Evolutionary conservation across 257 asterid species (phyloP), one percentile per base, ranked within the genome.

Genomic region (Solanum medicagineum): DNA sequence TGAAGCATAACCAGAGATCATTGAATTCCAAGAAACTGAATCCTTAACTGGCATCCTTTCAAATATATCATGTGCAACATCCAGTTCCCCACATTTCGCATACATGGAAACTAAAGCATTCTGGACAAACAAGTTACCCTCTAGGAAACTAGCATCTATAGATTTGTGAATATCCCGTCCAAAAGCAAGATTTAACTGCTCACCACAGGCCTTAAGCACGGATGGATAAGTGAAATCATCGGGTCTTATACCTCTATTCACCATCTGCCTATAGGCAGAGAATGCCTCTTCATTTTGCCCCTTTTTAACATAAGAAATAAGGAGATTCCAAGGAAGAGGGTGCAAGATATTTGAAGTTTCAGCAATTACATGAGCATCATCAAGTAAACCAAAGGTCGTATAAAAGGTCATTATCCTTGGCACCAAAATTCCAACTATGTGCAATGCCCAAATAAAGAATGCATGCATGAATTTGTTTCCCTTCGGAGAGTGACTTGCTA

Each of bases 201-300:
- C 95, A n/a, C 97, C 97, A 86, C 98, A 93, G 71, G 95, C 98
- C 93, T 94, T 96, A 66, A 96, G 92, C 81, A 96, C 91, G 57
- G 97, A 93, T 32, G 99, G 98, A 87, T 92, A 96, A 55, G 97
- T 94, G 85, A 87, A 96, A 62, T 83, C 83, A 90, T 96, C 97
- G 12, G 96, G 94, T 32, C 87, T 87, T 74, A 91, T 88, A 87
- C 92, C 87, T 80, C 86, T 90, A 81, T 19, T 70, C 32, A 88
- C 84, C 98, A 94, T 94, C 82, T 91, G 87, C 81, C 89, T 87
- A 88, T 91, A 96, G 69, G 90, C 91, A 65, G 17, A 24, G 13
- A 94, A 81, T 44, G 96, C 97, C 83, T 89, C 91, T 55, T 87
- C 89, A 69, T 85, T 89, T 80, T 49, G 81, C 36, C 93, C 91